These are phyloP conservation scores for Sophora flavescens DNA, from an alignment of 306 rosid genomes.

Conservation along the genomic window DNA sequence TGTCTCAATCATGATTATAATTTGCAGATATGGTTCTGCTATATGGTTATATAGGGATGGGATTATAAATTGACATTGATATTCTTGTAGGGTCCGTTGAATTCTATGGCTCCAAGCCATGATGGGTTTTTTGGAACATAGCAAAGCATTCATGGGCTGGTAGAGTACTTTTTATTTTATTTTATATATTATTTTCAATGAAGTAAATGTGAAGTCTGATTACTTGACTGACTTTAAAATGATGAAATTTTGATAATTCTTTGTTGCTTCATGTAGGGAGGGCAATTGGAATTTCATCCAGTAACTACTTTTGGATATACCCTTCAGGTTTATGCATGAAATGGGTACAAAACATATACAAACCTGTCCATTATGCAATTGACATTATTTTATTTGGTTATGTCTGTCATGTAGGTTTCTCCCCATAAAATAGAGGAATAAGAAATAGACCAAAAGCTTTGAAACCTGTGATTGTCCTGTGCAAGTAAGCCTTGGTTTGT, in stretches of 20 bases:
- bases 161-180: slow-evolving; percentile 44
- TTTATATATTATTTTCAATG: not conserved
- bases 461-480: slow-evolving; percentile 78
- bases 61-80: slow-evolving; percentile 37
- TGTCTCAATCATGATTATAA: slow-evolving; percentile 39
- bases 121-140: slow-evolving; percentile 80
- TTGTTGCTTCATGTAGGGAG: slow-evolving; percentile 64
- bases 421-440: slow-evolving; percentile 71
- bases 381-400: not conserved
- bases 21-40: not conserved
- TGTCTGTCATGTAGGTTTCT: slow-evolving; percentile 55
- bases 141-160: slow-evolving; percentile 88
- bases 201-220: slow-evolving; percentile 14
- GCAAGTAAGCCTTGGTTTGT: slow-evolving; percentile 67
- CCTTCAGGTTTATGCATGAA: slow-evolving; percentile 72
- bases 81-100: slow-evolving; percentile 74
- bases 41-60: slow-evolving; percentile 29
- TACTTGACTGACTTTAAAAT: not conserved
- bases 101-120: slow-evolving; percentile 74
- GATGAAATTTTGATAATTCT: slow-evolving; percentile 33
- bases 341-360: too few relatives aligned
- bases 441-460: slow-evolving; percentile 88
- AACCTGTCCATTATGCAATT: too few relatives aligned
- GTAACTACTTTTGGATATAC: slow-evolving; percentile 68
- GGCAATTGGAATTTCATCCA: slow-evolving; percentile 78